Evolutionary conservation across 345 rosid species (phyloP).

Genomic region (Eucalyptus regnans): DNA sequence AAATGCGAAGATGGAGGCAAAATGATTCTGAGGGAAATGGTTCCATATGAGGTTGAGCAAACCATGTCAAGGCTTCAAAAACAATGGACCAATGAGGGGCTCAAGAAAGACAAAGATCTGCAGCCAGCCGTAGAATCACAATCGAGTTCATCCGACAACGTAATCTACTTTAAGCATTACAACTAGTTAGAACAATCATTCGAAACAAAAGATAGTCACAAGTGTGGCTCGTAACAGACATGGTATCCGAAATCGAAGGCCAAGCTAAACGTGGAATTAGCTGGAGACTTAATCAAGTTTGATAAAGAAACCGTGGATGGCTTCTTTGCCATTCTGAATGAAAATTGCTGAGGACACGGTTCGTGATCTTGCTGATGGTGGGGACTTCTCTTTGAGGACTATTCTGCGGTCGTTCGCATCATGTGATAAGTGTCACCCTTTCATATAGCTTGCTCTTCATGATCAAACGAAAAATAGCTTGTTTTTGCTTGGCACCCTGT

Average conservation of each 20-base stretch:
- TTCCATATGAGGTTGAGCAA: slow-evolving; percentile 66
- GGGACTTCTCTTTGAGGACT: slow-evolving; percentile 46
- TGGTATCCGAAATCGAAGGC: slow-evolving; percentile 84
- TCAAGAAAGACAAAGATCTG: not conserved
- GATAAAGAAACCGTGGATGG: slow-evolving; percentile 47
- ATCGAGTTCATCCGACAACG: slow-evolving; percentile 17
- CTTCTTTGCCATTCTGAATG: slow-evolving; percentile 59
- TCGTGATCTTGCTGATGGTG: slow-evolving; percentile 55
- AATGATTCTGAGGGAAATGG: slow-evolving; percentile 65
- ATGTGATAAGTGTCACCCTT: slow-evolving; percentile 26
- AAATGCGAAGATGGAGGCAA: slow-evolving; percentile 17
- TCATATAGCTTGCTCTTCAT: no score
- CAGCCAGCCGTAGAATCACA: slow-evolving; percentile 68
- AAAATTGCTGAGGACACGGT: slow-evolving; percentile 56
- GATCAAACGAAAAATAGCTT: not conserved
- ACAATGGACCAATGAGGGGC: slow-evolving; percentile 48
- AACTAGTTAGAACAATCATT: slow-evolving; percentile 21
- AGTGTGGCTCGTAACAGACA: slow-evolving; percentile 20
- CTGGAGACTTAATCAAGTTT: slow-evolving; percentile 49
- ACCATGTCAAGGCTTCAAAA: slow-evolving; percentile 36
- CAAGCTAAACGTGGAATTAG: slow-evolving; percentile 66
- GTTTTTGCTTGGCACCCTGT: no score
- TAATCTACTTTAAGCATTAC: slow-evolving; percentile 30
- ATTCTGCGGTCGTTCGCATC: slow-evolving; percentile 52
- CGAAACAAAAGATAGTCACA: not conserved